phyloP scores from a whole-genome alignment of 225 moss, liverwort and hornwort species.

The Marchantia polymorpha region DNA sequence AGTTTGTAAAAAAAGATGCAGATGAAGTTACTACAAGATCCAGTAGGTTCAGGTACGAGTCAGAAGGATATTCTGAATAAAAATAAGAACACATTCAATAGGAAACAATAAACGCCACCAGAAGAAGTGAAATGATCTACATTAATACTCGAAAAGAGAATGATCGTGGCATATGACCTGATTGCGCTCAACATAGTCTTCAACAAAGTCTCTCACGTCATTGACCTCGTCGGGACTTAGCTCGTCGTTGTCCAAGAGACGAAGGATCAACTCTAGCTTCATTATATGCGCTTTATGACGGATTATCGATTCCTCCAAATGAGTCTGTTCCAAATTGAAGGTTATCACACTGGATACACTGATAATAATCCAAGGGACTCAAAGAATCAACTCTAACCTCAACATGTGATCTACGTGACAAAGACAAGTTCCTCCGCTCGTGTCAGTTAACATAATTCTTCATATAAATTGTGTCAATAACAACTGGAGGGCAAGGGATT shows the following conservation, averaged over 20 bases:
- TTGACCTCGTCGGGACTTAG: conserved; percentile 85
- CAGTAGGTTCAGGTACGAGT: too few relatives aligned
- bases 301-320: conserved; percentile 84
- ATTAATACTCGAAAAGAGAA: background rate
- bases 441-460: background rate
- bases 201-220: conserved; percentile 84
- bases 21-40: too few relatives aligned
- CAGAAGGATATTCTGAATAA: too few relatives aligned
- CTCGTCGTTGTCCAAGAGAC: conserved; percentile 95
- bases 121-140: background rate
- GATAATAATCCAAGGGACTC: too few relatives aligned
- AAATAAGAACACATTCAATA: too few relatives aligned
- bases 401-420: too few relatives aligned
- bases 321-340: conserved; percentile 42
- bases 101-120: too few relatives aligned
- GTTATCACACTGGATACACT: background rate
- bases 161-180: conserved; percentile 49
- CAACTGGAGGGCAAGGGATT: too few relatives aligned
- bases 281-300: conserved; percentile 83
- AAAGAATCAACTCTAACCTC: too few relatives aligned
- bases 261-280: conserved; percentile 82
- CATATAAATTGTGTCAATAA: too few relatives aligned
- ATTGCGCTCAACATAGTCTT: conserved; percentile 97
- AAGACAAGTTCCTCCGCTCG: background rate
- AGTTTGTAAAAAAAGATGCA: too few relatives aligned